A percentile compares a stretch with the other conserved stretches of the same genome.
phyloP scores from a whole-genome alignment of 495 filamentous ascomycete species.

The Podospora appendiculata region DNA sequence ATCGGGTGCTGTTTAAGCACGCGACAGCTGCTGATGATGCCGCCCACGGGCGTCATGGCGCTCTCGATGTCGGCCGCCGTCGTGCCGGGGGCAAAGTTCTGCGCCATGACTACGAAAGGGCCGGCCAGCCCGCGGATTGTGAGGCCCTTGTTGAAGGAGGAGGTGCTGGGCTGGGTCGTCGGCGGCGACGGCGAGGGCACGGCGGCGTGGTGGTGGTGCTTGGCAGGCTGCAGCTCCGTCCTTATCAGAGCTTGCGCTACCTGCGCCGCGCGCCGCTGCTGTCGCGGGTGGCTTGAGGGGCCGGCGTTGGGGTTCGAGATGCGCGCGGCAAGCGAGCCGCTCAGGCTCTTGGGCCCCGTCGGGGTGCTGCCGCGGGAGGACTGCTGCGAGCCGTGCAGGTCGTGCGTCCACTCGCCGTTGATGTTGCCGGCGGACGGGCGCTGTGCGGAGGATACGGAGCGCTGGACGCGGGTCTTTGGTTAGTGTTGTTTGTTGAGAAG shows the following conservation, averaged over 20 bases:
- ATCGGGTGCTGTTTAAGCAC: conserved; percentile 63
- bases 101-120: conserved; percentile 73
- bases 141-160: conserved; percentile 41
- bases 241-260: conserved; percentile 21
- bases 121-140: conserved; percentile 74
- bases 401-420: conserved; percentile 52
- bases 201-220: background rate
- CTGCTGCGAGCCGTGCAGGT: conserved; percentile 29
- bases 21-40: conserved; percentile 62
- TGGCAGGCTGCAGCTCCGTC: conserved; percentile 17
- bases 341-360: conserved; percentile 25
- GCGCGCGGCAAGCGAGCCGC: conserved; percentile 33
- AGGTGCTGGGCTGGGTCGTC: background rate
- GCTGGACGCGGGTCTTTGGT: conserved; percentile 3
- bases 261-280: conserved; percentile 25
- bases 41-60: conserved; percentile 66
- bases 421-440: conserved; percentile 34
- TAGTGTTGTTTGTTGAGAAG: background rate
- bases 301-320: conserved; percentile 31
- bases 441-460: conserved; percentile 6
- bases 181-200: background rate
- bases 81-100: conserved; percentile 88
- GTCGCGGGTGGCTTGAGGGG: conserved; percentile 13
- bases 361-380: conserved; percentile 17
- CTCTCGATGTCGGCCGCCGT: conserved; percentile 91